phyloP scores from a whole-genome alignment of 208 protist species.

The Crithidia thermophila region DNA sequence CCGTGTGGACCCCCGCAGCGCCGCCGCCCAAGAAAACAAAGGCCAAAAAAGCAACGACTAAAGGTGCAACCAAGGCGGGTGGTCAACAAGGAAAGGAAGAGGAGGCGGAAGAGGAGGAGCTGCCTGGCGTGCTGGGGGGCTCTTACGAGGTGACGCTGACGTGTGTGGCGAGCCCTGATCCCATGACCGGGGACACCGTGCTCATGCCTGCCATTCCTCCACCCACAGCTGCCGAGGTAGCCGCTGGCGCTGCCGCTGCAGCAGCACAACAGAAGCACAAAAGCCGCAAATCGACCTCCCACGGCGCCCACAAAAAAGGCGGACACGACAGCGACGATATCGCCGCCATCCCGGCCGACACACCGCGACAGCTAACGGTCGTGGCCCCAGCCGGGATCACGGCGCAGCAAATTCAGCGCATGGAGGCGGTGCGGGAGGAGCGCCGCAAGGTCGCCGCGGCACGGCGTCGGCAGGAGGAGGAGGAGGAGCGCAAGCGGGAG shows the following conservation, averaged over 20 bases:
- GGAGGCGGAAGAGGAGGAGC: not conserved
- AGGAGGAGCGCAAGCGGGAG: slow-evolving; percentile 54
- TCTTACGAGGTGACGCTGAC: slow-evolving; percentile 31
- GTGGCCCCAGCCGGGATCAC: slow-evolving; percentile 52
- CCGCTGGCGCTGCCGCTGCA: not conserved
- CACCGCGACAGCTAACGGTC: slow-evolving; percentile 23
- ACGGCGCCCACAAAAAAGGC: not conserved
- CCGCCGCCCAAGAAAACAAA: slow-evolving; percentile 11
- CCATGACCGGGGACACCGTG: slow-evolving; percentile 21
- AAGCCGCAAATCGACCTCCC: not conserved
- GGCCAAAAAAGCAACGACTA: too few relatives aligned
- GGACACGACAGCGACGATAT: not conserved
- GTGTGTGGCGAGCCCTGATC: slow-evolving; percentile 10
- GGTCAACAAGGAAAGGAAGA: not conserved
- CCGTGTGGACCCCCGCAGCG: slow-evolving; percentile 27
- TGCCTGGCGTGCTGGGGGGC: slow-evolving; percentile 17
- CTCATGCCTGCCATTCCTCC: slow-evolving; percentile 19
- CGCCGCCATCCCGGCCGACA: slow-evolving; percentile 12
- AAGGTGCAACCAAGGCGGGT: not conserved
- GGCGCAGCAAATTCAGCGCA: slow-evolving; percentile 35
- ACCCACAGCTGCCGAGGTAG: not conserved
- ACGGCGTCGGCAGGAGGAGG: slow-evolving; percentile 51
- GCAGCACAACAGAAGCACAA: not conserved
- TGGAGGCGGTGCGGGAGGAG: slow-evolving; percentile 54
- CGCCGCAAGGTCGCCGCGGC: slow-evolving; percentile 50